Conservation (phyloP, 78 protist genomes). For the Dictyostelium brefeldianum region DNA sequence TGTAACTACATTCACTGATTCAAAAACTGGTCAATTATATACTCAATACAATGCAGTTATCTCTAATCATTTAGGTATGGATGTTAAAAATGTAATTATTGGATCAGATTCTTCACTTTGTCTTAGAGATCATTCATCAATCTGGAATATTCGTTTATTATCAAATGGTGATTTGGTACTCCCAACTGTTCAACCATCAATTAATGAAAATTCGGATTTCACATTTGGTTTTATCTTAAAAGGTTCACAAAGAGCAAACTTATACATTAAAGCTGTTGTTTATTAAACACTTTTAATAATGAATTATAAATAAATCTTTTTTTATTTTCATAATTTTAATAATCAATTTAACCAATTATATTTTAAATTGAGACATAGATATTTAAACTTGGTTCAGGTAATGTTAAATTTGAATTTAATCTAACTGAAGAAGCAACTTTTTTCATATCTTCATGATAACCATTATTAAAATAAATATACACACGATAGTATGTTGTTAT, state of each 20-base stretch:
- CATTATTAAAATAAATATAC: no score
- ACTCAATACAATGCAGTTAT: slow-evolving; percentile 30
- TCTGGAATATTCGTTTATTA: background rate
- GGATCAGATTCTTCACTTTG: background rate
- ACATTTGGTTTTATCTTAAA: slow-evolving; percentile 1
- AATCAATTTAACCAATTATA: no score
- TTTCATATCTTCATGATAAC: background rate
- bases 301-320: no score
- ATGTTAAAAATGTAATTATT: background rate
- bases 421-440: background rate
- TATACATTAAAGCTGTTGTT: background rate
- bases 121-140: background rate
- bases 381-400: background rate
- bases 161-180: slow-evolving; percentile 4
- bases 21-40: background rate
- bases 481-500: no score
- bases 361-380: no score
- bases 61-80: background rate
- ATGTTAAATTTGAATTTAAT: no score
- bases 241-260: background rate
- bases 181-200: slow-evolving; percentile 30
- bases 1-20: background rate
- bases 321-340: no score
- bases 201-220: background rate
- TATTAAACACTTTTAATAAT: no score